Percentiles rank a stretch among this genome's conserved stretches.
phyloP scores from a whole-genome alignment of 352 stramenopile species.

The Globisporangium middletonii region DNA sequence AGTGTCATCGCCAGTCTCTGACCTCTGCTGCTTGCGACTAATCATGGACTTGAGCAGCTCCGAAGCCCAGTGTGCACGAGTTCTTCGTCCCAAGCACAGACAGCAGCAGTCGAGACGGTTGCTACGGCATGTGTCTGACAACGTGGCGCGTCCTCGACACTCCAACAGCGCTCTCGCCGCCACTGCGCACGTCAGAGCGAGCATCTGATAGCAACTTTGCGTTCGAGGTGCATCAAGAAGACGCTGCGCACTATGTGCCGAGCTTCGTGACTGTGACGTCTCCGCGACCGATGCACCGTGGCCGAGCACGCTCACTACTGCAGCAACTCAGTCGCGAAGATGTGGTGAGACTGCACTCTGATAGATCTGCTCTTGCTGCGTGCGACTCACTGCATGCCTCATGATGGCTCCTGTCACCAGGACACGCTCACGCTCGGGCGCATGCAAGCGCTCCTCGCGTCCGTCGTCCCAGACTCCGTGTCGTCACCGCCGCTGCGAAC shows the following conservation, averaged over 20 bases:
- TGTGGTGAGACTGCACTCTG: neutral
- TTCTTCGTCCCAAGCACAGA: constrained; percentile 27
- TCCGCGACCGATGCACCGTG: constrained; percentile 15
- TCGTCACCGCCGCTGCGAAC: neutral
- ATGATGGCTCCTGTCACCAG: neutral
- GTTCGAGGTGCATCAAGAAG: constrained; percentile 3
- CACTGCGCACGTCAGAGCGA: neutral
- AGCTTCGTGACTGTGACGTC: constrained; percentile 17
- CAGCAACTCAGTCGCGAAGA: constrained; percentile 17
- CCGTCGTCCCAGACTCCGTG: neutral
- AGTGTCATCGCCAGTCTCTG: no score
- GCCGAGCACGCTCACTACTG: constrained; percentile 19
- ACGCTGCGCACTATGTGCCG: constrained; percentile 3
- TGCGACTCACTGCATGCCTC: neutral
- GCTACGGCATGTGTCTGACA: constrained; percentile 38
- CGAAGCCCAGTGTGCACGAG: constrained; percentile 29
- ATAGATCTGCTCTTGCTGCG: neutral
- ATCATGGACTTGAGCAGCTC: constrained; percentile 9
- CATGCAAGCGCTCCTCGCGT: constrained; percentile 7
- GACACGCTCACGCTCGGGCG: constrained; percentile 6
- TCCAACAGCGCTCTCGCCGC: neutral
- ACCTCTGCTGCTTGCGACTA: neutral
- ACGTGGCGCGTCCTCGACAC: constrained; percentile 1
- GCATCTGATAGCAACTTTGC: constrained; percentile 1
- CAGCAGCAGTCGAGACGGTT: neutral